These are phyloP conservation scores for Cladophialophora immunda DNA, from an alignment of 2,329 filamentous ascomycete genomes.

Conservation along the genomic window DNA sequence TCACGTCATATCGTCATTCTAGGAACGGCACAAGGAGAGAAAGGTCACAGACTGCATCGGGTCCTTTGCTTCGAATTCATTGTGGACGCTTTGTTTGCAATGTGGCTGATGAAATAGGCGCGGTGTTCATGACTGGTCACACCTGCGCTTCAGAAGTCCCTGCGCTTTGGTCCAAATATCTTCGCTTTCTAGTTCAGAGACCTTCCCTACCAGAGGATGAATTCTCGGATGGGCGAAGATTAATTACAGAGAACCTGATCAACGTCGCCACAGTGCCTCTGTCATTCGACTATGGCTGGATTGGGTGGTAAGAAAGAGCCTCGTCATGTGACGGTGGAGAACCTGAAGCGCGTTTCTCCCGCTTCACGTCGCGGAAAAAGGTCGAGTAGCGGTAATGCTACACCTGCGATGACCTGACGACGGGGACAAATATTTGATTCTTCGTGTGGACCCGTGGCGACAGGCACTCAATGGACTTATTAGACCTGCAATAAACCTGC, in stretches of 20 bases:
- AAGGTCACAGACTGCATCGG: background rate
- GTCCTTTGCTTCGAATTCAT: slow-evolving; percentile 11
- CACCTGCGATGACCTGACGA: slow-evolving; percentile 19
- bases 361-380: slow-evolving; percentile 15
- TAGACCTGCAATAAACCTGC: background rate
- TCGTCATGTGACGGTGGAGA: slow-evolving; percentile 19
- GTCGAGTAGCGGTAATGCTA: slow-evolving; percentile 3
- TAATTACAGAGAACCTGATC: background rate
- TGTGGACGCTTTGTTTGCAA: slow-evolving; percentile 14
- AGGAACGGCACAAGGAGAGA: slow-evolving; percentile 12
- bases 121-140: background rate
- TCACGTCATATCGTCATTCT: slow-evolving; percentile 15
- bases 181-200: background rate
- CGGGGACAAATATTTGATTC: slow-evolving; percentile 1
- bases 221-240: background rate
- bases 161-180: background rate
- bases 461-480: slow-evolving; percentile 1
- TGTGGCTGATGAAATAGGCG: background rate
- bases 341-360: slow-evolving; percentile 2
- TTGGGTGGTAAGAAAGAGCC: slow-evolving; percentile 6
- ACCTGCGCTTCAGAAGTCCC: background rate
- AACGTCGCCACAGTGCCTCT: background rate
- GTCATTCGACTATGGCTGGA: background rate
- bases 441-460: background rate
- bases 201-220: background rate